These are phyloP conservation scores for Phytomonas sp. DNA, from an alignment of 208 protist genomes.

Conservation along the genomic window DNA sequence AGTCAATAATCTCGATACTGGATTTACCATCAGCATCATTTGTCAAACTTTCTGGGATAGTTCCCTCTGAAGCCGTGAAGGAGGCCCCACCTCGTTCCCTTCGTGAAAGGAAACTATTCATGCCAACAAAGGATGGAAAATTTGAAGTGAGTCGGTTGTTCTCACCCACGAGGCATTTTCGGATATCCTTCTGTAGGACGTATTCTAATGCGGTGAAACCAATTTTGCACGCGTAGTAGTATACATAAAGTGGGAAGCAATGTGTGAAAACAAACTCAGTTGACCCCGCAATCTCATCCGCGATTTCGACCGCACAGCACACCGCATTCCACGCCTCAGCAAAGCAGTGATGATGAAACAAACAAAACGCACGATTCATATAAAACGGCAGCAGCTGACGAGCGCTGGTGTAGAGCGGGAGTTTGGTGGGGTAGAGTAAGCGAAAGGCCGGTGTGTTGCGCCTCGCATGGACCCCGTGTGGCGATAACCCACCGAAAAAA, in stretches of 20 bases:
- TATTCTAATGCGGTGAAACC: constrained; percentile 9
- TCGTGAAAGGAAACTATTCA: not conserved
- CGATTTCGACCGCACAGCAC: constrained; percentile 55
- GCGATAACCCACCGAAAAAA: constrained; percentile 65
- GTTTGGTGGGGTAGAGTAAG: constrained; percentile 37
- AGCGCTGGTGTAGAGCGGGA: constrained; percentile 39
- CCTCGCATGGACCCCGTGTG: constrained; percentile 27
- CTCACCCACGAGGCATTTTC: not conserved
- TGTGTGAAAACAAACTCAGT: constrained; percentile 62
- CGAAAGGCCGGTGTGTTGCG: constrained; percentile 17
- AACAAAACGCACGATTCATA: constrained; percentile 49
- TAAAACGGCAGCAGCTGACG: constrained; percentile 59
- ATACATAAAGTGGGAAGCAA: constrained; percentile 62
- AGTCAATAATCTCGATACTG: constrained; percentile 26
- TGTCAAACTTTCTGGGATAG: not conserved
- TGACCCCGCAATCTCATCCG: constrained; percentile 68
- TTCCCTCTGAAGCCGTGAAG: not conserved
- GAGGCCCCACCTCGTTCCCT: constrained; percentile 4
- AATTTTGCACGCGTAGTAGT: constrained; percentile 41
- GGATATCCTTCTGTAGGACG: not conserved
- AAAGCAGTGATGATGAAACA: constrained; percentile 24
- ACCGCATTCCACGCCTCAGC: constrained; percentile 52
- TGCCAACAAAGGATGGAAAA: not conserved
- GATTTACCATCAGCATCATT: not conserved
- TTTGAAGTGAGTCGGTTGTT: not conserved